These are phyloP conservation scores for Fusarium pseudocircinatum DNA, from an alignment of 2,329 filamentous ascomycete species.

Conservation along the genomic window DNA sequence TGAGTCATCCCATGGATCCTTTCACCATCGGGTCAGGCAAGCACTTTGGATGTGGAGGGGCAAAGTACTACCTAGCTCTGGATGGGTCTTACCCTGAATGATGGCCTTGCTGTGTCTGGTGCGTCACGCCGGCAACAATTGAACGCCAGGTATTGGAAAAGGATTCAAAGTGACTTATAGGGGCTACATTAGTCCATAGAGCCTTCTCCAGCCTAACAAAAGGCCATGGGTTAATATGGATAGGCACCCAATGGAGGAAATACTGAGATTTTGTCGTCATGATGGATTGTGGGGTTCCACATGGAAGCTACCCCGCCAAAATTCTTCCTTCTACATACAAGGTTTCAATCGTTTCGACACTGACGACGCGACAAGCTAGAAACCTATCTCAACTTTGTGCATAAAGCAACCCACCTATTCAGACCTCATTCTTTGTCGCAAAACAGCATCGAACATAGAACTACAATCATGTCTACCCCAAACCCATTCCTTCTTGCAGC, in stretches of 20 bases:
- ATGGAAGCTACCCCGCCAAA: constrained; percentile 31
- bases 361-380: background rate
- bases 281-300: constrained; percentile 8
- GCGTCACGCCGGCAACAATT: constrained; percentile 16
- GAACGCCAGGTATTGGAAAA: background rate
- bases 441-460: background rate
- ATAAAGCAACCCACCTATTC: background rate
- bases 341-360: background rate
- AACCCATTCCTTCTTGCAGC: constrained; percentile 83
- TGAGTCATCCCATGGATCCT: constrained; percentile 14
- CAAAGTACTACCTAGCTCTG: background rate
- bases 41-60: constrained; percentile 3
- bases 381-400: background rate
- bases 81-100: constrained; percentile 22
- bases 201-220: background rate
- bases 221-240: background rate
- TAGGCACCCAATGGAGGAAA: background rate
- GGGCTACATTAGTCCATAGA: too few relatives aligned
- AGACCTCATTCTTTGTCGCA: background rate
- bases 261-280: background rate
- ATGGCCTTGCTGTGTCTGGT: background rate
- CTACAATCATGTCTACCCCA: constrained; percentile 30
- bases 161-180: background rate
- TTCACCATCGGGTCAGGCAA: background rate
- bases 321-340: constrained; percentile 5